These are phyloP conservation scores for Fistulinella staudtii DNA, from an alignment of 1,284 basidiomycete genomes.

Conservation along the genomic window DNA sequence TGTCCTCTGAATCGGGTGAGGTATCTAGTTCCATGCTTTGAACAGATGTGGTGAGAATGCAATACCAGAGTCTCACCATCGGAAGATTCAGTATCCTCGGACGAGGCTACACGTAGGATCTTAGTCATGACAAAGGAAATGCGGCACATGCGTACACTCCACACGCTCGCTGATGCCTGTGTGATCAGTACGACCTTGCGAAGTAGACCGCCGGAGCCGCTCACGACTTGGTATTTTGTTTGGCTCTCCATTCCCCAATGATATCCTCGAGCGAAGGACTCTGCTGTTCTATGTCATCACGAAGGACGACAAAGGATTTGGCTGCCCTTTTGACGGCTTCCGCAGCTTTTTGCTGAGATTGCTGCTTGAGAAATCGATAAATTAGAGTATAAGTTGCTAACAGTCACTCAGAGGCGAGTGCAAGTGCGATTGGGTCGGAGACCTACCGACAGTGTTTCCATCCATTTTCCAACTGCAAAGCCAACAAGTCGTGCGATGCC, in stretches of 20 bases:
- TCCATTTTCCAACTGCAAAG: constrained; percentile 37
- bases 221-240: constrained; percentile 27
- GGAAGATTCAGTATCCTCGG: constrained; percentile 22
- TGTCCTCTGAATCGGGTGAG: constrained; percentile 33
- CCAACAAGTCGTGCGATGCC: too few species aligned
- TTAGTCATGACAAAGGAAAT: constrained; percentile 12
- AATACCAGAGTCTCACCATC: constrained; percentile 16
- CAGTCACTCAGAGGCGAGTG: constrained; percentile 10
- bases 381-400: constrained; percentile 70
- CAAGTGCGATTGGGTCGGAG: background rate
- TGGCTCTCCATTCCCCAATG: constrained; percentile 55
- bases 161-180: constrained; percentile 17
- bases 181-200: constrained; percentile 3
- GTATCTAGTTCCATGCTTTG: constrained; percentile 19
- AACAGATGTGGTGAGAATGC: background rate
- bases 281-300: constrained; percentile 46
- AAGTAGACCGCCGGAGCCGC: constrained; percentile 5
- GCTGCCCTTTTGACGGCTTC: constrained; percentile 63
- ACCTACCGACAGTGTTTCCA: constrained; percentile 46
- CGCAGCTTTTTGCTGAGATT: constrained; percentile 61
- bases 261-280: constrained; percentile 59
- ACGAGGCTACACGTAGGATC: constrained; percentile 17
- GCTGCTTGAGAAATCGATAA: constrained; percentile 64
- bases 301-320: constrained; percentile 52
- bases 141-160: constrained; percentile 30